Conservation (phyloP, 345 rosid genomes). For the Jatropha curcas region DNA sequence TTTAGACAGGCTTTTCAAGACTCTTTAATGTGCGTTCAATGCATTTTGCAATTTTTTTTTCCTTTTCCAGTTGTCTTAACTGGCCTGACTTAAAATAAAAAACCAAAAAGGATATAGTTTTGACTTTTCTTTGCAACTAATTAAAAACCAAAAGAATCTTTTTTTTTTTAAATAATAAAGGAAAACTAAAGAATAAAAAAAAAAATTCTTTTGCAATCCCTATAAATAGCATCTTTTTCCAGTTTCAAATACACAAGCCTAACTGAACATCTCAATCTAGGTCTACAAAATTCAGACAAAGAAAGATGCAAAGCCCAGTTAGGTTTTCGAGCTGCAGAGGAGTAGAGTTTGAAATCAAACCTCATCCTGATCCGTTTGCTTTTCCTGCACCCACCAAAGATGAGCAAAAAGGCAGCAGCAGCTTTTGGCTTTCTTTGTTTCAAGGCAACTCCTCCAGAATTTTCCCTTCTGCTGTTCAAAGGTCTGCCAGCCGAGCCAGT, state of each 20-base stretch:
- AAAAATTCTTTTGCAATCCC: not conserved
- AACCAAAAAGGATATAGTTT: not conserved
- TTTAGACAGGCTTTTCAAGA: too few species aligned
- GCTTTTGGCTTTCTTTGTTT: too few species aligned
- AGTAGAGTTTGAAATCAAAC: slow-evolving; percentile 63
- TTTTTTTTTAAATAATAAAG: too few species aligned
- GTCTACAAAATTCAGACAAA: too few species aligned
- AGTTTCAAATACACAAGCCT: not conserved
- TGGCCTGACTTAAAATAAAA: not conserved
- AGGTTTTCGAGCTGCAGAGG: slow-evolving; percentile 76
- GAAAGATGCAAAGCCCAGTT: slow-evolving; percentile 40
- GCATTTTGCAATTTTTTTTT: too few species aligned
- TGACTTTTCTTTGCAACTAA: not conserved
- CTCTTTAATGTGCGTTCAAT: not conserved
- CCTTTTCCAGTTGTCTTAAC: not conserved
- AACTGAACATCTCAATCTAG: too few species aligned
- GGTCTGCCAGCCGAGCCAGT: not conserved
- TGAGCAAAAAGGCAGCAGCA: not conserved
- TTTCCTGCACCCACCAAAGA: slow-evolving; percentile 16
- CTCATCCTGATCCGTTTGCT: slow-evolving; percentile 51
- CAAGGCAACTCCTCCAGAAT: not conserved
- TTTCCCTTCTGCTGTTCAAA: not conserved
- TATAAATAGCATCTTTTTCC: not conserved
- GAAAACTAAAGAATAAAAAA: not conserved
- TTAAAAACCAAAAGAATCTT: not conserved